Percentiles rank a stretch among this genome's conserved stretches.
These are phyloP conservation scores for Condylostoma magnum DNA, from an alignment of 169 alveolate genomes.

Conservation along the genomic window DNA sequence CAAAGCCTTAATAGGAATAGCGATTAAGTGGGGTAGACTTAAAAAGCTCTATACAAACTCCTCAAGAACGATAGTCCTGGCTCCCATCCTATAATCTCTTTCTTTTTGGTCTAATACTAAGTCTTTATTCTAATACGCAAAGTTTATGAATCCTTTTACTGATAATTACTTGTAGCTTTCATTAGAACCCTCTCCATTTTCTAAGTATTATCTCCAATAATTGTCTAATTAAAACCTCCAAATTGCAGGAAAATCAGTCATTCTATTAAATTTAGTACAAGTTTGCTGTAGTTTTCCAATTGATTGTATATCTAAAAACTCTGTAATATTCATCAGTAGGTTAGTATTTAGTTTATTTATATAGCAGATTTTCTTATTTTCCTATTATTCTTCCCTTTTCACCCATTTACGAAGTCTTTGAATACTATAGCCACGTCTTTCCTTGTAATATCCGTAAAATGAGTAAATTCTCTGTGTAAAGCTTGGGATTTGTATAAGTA, in stretches of 20 bases:
- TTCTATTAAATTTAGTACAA: not conserved
- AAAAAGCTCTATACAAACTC: slow-evolving; percentile 27
- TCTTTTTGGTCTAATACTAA: slow-evolving; percentile 24
- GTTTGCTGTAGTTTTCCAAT: not conserved
- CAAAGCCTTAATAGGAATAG: slow-evolving; percentile 16
- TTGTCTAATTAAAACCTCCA: slow-evolving; percentile 30
- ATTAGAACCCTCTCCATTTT: not conserved
- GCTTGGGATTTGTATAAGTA: slow-evolving; percentile 19
- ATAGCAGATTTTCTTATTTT: not conserved
- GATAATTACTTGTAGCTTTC: slow-evolving; percentile 3
- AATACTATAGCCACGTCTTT: not conserved
- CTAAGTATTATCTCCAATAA: slow-evolving; percentile 19
- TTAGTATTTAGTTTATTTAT: slow-evolving; percentile 14
- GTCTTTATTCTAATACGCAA: not conserved
- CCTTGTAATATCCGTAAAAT: slow-evolving; percentile 7
- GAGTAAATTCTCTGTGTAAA: not conserved
- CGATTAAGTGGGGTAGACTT: slow-evolving; percentile 25
- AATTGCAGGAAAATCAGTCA: not conserved
- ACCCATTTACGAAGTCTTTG: not conserved
- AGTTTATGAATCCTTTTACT: not conserved
- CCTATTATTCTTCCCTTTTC: not conserved
- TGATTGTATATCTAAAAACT: slow-evolving; percentile 6
- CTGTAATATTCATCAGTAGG: not conserved
- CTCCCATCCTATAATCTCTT: slow-evolving; percentile 25
- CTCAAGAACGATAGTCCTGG: slow-evolving; percentile 21